A percentile compares a stretch with the other conserved stretches of the same genome.
These are phyloP conservation scores for Thalassia testudinum DNA, from an alignment of 116 monocot species.

Conservation along the genomic window DNA sequence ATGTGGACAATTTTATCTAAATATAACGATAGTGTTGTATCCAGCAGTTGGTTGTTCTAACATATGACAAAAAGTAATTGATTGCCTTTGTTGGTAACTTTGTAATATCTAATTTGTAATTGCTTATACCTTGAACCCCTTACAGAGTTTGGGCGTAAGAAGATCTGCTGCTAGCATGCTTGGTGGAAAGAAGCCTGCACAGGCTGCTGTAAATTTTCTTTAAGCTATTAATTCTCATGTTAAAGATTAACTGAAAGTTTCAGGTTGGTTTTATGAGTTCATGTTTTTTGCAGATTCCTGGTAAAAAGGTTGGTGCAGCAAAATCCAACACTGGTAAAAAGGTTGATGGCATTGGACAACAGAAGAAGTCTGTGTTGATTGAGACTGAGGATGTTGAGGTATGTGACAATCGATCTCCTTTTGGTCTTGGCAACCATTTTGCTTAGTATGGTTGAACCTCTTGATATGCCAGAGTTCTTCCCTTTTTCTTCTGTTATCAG, in stretches of 20 bases:
- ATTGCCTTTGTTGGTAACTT: too few species aligned
- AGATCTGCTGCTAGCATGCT: conserved; percentile 99
- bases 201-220: conserved; percentile 38
- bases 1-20: too few species aligned
- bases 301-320: conserved; percentile 42
- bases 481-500: conserved; percentile 22
- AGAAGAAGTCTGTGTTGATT: conserved; percentile 27
- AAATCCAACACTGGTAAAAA: conserved; percentile 58
- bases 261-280: not conserved
- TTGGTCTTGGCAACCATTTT: not conserved
- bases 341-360: conserved; percentile 39
- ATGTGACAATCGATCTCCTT: not conserved
- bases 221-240: not conserved
- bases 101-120: not conserved
- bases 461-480: not conserved
- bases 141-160: conserved; percentile 28
- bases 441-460: not conserved
- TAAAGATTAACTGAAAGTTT: not conserved
- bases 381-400: conserved; percentile 95
- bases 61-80: too few species aligned
- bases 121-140: not conserved
- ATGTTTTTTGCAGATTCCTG: conserved; percentile 20
- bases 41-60: too few species aligned
- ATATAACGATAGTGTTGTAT: too few species aligned
- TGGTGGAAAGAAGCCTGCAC: conserved; percentile 80